Evolutionary conservation across 192 early-diverging fungal genomes (phyloP), one percentile per base, ranked within the genome.

Genomic region (Dissophora globulifera): DNA sequence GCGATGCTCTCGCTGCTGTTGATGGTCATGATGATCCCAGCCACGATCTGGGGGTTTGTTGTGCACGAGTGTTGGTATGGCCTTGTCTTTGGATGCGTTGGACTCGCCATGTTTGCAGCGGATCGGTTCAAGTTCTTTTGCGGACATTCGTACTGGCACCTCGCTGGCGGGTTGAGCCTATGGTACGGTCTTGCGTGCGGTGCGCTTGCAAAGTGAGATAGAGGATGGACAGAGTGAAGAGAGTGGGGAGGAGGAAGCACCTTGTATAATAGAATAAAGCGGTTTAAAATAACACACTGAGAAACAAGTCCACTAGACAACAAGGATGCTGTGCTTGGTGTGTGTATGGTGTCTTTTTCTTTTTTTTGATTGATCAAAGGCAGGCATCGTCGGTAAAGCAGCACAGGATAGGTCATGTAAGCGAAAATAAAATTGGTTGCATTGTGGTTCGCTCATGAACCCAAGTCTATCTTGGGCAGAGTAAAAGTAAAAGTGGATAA

Each of bases 1-100:
- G 76, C 75, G 23, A 79, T 65, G 74, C 58, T 78, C 22, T 69
- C 76, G 16, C 51, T 81, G 42, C 38, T 69, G 67, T 45, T 81
- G 26, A 78, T 69, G 64, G 68, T 72, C 48, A 12, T 64, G 6
- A 70, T 69, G 74, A 64, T 81, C 43, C 80, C 80, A 6, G 58
- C 63, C 17, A 49, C 72, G 6, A 62, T 76, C 38, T 76, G 70
- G 70, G 70, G 70, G 1, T 75, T 75, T 52, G 50, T 66, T 16
- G 62, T 47, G 0, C 70, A 75, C 20, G 70, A 75, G 42, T 51
- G 48, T 5, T 75, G 70, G 70, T 2, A 35, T 12, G 70, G 70
- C 4, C 50, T 75, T 19, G 62, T 48, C 0, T 65, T 67, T 57
- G 72, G 72, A n/a, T 29, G 66, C 16, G 19, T 76, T 19, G 72